A percentile compares a stretch with the other conserved stretches of the same genome.
phyloP scores from a whole-genome alignment of 1,139 yeast genomes.

The Meyerozyma sp. region DNA sequence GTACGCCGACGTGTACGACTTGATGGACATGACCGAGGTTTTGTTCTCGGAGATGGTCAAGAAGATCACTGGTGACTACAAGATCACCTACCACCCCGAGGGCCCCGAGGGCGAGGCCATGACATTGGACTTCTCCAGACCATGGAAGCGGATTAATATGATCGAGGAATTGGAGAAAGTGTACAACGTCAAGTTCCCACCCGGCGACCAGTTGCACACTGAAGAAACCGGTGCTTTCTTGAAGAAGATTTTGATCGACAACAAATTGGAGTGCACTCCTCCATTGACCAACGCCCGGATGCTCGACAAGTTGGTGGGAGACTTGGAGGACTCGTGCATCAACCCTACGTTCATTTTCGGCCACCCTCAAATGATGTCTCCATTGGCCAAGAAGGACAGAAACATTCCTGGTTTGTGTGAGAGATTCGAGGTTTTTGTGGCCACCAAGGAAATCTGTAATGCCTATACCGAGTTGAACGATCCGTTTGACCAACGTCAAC shows the following conservation, averaged over 20 bases:
- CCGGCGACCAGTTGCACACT: constrained; percentile 93
- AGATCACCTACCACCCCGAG: constrained; percentile 84
- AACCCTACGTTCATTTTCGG: constrained; percentile 98
- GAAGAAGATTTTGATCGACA: constrained; percentile 69
- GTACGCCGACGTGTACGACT: constrained; percentile 87
- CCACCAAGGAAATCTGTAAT: constrained; percentile 96
- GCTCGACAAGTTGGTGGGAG: constrained; percentile 97
- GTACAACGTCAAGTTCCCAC: constrained; percentile 85
- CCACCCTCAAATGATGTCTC: constrained; percentile 99
- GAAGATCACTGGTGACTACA: constrained; percentile 85
- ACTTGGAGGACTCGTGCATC: constrained; percentile 83
- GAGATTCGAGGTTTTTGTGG: constrained; percentile 97
- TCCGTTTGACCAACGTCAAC: constrained; percentile 94
- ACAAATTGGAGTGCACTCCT: constrained; percentile 88
- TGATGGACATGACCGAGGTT: constrained; percentile 95
- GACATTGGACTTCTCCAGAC: constrained; percentile 85
- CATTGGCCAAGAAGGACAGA: constrained; percentile 95
- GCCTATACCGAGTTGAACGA: constrained; percentile 99
- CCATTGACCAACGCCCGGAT: constrained; percentile 98
- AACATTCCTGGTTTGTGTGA: constrained; percentile 91
- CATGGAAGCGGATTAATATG: constrained; percentile 98
- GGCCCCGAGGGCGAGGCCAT: constrained; percentile 77
- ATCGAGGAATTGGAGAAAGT: constrained; percentile 90
- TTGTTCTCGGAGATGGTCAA: constrained; percentile 97
- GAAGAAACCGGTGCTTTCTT: constrained; percentile 90